Percentiles rank a stretch among this genome's conserved stretches.
Conservation (phyloP, 1,284 basidiomycete genomes). For the Papiliotrema flavescens region DNA sequence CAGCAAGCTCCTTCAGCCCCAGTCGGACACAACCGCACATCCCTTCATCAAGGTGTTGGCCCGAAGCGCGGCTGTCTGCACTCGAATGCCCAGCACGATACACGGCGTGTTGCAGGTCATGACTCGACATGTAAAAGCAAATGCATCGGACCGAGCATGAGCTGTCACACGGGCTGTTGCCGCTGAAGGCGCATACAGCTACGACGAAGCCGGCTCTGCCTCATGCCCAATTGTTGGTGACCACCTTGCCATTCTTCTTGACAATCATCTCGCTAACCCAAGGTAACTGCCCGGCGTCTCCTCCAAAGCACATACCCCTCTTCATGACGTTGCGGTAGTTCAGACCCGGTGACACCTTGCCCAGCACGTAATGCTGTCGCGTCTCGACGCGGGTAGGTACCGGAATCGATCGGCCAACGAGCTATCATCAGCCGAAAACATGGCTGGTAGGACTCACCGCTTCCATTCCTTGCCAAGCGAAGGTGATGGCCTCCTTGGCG, state of each 20-base stretch:
- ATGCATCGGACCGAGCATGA: no score
- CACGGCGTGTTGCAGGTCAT: no score
- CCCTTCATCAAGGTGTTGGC: no score
- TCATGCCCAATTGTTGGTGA: neutral
- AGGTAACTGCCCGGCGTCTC: constrained; percentile 13
- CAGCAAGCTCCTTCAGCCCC: no score
- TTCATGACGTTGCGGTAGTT: constrained; percentile 13
- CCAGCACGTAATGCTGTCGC: constrained; percentile 11
- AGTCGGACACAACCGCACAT: no score
- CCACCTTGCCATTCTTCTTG: constrained; percentile 3
- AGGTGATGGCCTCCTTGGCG: constrained; percentile 24
- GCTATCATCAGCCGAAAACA: no score
- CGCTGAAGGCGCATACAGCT: no score
- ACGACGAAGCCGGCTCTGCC: no score
- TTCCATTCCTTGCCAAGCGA: constrained; percentile 18
- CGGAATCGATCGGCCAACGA: constrained; percentile 20
- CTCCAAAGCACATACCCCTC: constrained; percentile 24
- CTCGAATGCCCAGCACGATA: no score
- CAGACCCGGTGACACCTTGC: constrained; percentile 17
- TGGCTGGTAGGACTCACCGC: constrained; percentile 11
- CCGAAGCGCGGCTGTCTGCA: no score
- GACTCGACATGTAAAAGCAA: no score
- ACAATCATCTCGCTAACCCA: constrained; percentile 22
- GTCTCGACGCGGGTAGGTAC: constrained; percentile 10
- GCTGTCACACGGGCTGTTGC: no score